phyloP scores from a whole-genome alignment of 2,329 filamentous ascomycete genomes.

The Xylariaceae sp. region DNA sequence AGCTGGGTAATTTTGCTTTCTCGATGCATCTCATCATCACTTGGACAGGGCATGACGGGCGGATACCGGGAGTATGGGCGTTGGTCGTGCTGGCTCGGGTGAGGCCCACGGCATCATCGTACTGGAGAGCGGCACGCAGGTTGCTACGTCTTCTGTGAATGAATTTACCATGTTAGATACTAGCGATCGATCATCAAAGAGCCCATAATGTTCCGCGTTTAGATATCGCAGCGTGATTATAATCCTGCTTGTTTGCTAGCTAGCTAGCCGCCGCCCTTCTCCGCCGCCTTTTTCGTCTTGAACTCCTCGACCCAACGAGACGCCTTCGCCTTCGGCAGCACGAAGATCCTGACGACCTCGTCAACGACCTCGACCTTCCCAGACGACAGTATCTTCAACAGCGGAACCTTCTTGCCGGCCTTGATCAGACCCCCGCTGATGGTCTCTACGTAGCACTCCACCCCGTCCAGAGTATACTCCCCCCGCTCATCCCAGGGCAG shows the following conservation, averaged over 20 bases:
- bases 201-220: background rate
- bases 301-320: slow-evolving; percentile 81
- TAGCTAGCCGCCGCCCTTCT: slow-evolving; percentile 41
- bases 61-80: background rate
- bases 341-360: slow-evolving; percentile 78
- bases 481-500: slow-evolving; percentile 78
- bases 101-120: background rate
- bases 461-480: slow-evolving; percentile 65
- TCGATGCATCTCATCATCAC: background rate
- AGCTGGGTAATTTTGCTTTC: background rate
- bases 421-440: slow-evolving; percentile 78
- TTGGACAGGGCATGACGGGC: background rate
- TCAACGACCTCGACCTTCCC: slow-evolving; percentile 88
- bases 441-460: slow-evolving; percentile 93
- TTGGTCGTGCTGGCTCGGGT: background rate
- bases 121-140: background rate
- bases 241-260: too few relatives aligned
- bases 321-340: slow-evolving; percentile 73
- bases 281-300: slow-evolving; percentile 70
- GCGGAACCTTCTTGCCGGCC: slow-evolving; percentile 79
- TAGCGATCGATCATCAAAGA: background rate
- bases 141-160: background rate
- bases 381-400: slow-evolving; percentile 73
- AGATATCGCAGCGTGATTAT: background rate
- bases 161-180: background rate